Evolutionary conservation across 2,329 filamentous ascomycete genomes (phyloP), one percentile per base, ranked within the genome.

Genomic region (Diplodia sapinea): DNA sequence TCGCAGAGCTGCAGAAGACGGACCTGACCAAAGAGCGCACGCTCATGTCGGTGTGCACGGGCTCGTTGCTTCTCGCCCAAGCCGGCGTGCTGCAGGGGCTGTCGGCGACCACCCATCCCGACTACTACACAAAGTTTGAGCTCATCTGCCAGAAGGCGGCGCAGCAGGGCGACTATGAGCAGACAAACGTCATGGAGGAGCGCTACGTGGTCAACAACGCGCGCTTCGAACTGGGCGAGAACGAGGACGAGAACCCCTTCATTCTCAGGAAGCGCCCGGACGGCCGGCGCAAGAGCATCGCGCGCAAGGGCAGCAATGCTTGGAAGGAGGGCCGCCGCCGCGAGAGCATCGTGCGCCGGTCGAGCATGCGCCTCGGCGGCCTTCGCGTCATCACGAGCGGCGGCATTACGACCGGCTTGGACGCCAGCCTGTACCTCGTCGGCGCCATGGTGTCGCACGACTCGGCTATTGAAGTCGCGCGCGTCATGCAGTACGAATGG

Each of bases 201-300:
- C 87, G 92, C 75, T 96, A 95, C 77, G 92, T 96, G 23, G 92
- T 96, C 78, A 96, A 96, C 85, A 95, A 96, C 81, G 89, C 93
- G 69, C 90, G 92, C 73, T 96, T 94, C 78, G 92, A 95, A 73
- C 83, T 95, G 52, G 86, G 85, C 72, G 90, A 90, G 69, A 88
- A 94, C 75, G 88, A 91, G 75, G 91, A 94, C 70, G 89, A 93
- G 79, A 94, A 92, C 79, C 91, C 91, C 38, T 94, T 94, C 80
- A 89, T 95, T 77, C 86, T 91, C 74, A 88, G 87, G 82, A 91
- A 90, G 84, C 87, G 88, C 68, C 89, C 91, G 72, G 71, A 73
- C 50, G 77, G 76, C 70, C 74, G 80, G 61, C 73, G 82, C 74
- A 77, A 81, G 80, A 78, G 80, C 74, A 77, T 78, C 73, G 82